A percentile compares a stretch with the other conserved stretches of the same genome.
Conservation (phyloP, 192 early-diverging fungal genomes). For the Coemansia reversa region DNA sequence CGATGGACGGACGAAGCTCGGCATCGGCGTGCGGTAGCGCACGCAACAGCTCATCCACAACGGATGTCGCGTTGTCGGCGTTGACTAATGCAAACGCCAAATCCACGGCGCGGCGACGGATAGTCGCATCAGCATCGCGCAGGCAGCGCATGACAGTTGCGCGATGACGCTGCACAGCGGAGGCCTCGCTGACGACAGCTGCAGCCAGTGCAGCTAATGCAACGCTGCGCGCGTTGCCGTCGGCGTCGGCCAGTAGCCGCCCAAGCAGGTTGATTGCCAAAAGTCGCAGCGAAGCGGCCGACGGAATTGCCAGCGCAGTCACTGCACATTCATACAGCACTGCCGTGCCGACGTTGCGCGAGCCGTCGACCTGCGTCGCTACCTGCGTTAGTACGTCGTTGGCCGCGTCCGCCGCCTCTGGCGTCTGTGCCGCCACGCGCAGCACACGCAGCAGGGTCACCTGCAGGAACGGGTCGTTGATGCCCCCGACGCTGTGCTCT, state of each 20-base stretch:
- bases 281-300: constrained; percentile 85
- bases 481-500: constrained; percentile 94
- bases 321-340: constrained; percentile 97
- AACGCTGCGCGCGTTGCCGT: constrained; percentile 98
- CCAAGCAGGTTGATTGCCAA: constrained; percentile 98
- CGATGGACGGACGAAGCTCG: constrained; percentile 90
- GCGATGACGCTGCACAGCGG: constrained; percentile 95
- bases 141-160: constrained; percentile 95
- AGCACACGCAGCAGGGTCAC: constrained; percentile 89
- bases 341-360: constrained; percentile 96
- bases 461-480: constrained; percentile 98
- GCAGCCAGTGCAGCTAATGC: constrained; percentile 96
- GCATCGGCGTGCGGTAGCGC: constrained; percentile 90
- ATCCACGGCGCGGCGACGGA: constrained; percentile 93
- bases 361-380: constrained; percentile 89
- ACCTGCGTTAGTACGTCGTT: constrained; percentile 98
- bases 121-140: constrained; percentile 92
- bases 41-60: constrained; percentile 89
- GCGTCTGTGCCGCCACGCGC: constrained; percentile 78
- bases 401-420: constrained; percentile 85
- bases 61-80: constrained; percentile 84
- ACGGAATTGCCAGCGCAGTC: constrained; percentile 94
- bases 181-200: constrained; percentile 83
- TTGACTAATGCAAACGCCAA: constrained; percentile 96
- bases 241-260: constrained; percentile 89